Base-by-base conservation (phyloP, 441 rosid genomes). In the Erodium texanum region DNA sequence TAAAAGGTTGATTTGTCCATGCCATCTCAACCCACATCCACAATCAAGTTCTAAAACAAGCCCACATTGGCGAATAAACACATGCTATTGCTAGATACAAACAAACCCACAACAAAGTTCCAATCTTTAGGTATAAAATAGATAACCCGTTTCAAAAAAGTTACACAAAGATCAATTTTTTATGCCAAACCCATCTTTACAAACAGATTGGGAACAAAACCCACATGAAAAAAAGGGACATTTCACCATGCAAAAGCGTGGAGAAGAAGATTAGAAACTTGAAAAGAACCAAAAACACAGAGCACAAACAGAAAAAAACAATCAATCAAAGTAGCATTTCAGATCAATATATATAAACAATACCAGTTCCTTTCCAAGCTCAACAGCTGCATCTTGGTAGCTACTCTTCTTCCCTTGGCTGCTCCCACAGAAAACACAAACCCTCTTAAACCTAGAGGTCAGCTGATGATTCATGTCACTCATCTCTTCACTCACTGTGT, bases 391-490 rank as follows among this genome's bases (percentile, higher is more conserved):
- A 81, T 84, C 97, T 79, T 93, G 96, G 74, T 93, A 93, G 79
- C 89, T 91, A 66, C 82, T 88, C 81, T 90, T 93, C 84, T 88
- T 93, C 70, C 98, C 98, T 66, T 85, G 92, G 81, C 97, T 93
- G 73, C 98, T 90, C 67, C 98, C 98, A 77, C 98, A 93, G 73
- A 93, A 93, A 66, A 93, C 98, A 80, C 98, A 93, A 74, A 93
- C 83, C 81, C 96, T 89, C 76, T 76, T 77, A 82, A 93, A 93
- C 82, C 76, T 93, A 62, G 99, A 93, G 16, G 61, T 16, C 61
- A 54, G 7, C 61, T 54, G 61, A 68, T 41, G 81, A 70, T 80
- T 82, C 43, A 77, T 79, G 64, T 81, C 85, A 75, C 69, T 59
- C 54, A 78, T 82, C 71, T 66, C 82, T 32, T 68, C 81, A 84